Evolutionary conservation across 495 filamentous ascomycete genomes (phyloP).

Genomic region (Penicillium mononematosum): DNA sequence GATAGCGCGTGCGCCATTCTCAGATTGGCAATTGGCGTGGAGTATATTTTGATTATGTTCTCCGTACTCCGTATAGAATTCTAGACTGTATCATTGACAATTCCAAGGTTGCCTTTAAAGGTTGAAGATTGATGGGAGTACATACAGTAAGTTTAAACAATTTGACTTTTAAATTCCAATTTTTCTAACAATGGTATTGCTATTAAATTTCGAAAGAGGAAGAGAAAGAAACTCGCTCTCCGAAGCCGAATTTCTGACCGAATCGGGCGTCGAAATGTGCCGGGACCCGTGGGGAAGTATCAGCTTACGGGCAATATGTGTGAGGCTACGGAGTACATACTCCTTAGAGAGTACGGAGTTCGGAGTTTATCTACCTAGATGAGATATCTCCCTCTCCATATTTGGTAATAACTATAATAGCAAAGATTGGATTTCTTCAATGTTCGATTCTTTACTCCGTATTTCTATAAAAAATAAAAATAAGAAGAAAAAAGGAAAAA

Average conservation of each 20-base stretch:
- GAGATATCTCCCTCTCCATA: neutral
- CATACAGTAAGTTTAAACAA: too few relatives aligned
- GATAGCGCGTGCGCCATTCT: slow-evolving; percentile 9
- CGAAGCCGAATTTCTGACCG: too few relatives aligned
- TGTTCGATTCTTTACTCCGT: neutral
- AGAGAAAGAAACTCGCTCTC: neutral
- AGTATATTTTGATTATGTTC: neutral
- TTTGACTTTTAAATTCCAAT: too few relatives aligned
- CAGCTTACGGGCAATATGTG: neutral
- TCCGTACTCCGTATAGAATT: neutral
- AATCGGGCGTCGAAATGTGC: neutral
- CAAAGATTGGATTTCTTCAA: neutral
- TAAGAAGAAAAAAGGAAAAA: neutral
- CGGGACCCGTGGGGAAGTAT: slow-evolving; percentile 8
- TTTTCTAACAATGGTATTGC: too few relatives aligned
- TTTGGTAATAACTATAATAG: neutral
- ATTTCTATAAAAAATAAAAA: neutral
- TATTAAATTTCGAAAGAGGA: neutral
- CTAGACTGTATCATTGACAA: neutral
- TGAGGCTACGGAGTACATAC: neutral
- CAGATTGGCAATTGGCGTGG: slow-evolving; percentile 6
- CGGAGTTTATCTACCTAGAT: neutral
- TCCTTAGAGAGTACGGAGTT: neutral
- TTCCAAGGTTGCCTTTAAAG: too few relatives aligned
- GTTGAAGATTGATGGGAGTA: too few relatives aligned